These are phyloP conservation scores for button mushroom (Agaricus bisporus) DNA, from an alignment of 768 basidiomycete species.

Conservation along the genomic window DNA sequence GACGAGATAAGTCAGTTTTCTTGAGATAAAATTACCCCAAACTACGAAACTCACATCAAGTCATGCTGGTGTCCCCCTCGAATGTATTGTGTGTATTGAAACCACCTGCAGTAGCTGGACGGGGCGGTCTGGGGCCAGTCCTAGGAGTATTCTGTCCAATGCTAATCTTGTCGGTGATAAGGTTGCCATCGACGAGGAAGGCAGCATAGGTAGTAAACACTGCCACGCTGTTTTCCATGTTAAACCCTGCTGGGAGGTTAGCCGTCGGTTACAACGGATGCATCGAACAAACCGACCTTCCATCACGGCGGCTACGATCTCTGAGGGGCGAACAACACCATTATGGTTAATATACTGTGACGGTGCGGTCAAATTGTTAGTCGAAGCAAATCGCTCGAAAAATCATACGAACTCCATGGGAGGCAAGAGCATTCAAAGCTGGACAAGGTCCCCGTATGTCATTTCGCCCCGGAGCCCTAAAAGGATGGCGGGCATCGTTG, in stretches of 20 bases:
- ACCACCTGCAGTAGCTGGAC: constrained; percentile 17
- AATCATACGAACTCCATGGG: constrained; percentile 13
- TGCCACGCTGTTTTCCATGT: constrained; percentile 14
- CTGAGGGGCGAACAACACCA: constrained; percentile 12
- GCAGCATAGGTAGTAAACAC: constrained; percentile 15
- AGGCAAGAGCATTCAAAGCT: constrained; percentile 17
- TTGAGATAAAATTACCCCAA: background rate
- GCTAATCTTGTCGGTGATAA: constrained; percentile 14
- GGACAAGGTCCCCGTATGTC: constrained; percentile 17
- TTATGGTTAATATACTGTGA: constrained; percentile 11
- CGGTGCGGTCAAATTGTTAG: background rate
- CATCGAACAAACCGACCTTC: constrained; percentile 8
- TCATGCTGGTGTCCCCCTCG: constrained; percentile 14
- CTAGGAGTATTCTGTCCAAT: constrained; percentile 14
- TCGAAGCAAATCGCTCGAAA: background rate
- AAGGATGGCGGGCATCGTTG: constrained; percentile 15
- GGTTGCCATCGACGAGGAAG: constrained; percentile 16
- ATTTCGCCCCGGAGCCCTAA: constrained; percentile 2
- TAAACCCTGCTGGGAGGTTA: constrained; percentile 12
- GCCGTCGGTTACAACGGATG: background rate
- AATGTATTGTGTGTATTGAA: constrained; percentile 17
- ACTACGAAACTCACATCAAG: background rate
- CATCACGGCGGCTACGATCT: constrained; percentile 13
- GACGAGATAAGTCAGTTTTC: background rate
- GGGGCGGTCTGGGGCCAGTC: constrained; percentile 15